Conservation (phyloP, 2,329 filamentous ascomycete species). For the Fusarium domesticum region DNA sequence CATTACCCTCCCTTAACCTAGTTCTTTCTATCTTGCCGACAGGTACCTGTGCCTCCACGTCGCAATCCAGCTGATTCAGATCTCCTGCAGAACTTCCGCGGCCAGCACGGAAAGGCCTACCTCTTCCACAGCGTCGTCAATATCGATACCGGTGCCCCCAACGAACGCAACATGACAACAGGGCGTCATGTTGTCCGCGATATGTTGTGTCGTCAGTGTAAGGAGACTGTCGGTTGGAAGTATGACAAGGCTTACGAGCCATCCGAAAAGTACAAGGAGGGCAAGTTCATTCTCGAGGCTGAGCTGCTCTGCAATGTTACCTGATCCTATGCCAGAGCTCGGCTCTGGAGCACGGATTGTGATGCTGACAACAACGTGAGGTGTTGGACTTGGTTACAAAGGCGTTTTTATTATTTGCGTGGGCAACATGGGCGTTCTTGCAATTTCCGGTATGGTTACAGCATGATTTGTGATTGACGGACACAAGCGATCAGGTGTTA, state of each 20-base stretch:
- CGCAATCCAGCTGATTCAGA: slow-evolving; percentile 6
- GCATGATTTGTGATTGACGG: too few relatives aligned
- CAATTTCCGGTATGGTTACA: too few relatives aligned
- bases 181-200: slow-evolving; percentile 92
- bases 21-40: neutral
- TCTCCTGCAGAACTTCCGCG: slow-evolving; percentile 79
- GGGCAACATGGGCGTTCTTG: too few relatives aligned
- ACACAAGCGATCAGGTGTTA: too few relatives aligned
- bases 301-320: slow-evolving; percentile 81
- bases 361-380: too few relatives aligned
- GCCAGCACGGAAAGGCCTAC: slow-evolving; percentile 96
- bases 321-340: too few relatives aligned
- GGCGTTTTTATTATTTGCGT: too few relatives aligned
- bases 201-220: slow-evolving; percentile 87
- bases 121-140: slow-evolving; percentile 96
- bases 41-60: neutral
- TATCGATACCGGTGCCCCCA: slow-evolving; percentile 75
- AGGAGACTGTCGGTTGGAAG: slow-evolving; percentile 93
- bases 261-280: slow-evolving; percentile 97
- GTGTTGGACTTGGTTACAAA: too few relatives aligned
- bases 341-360: too few relatives aligned
- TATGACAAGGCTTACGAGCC: slow-evolving; percentile 95
- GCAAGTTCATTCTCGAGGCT: slow-evolving; percentile 93
- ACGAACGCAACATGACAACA: slow-evolving; percentile 97
- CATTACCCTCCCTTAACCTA: slow-evolving; percentile 12